Evolutionary conservation across 192 early-diverging fungal genomes (phyloP), one percentile per base, ranked within the genome.

Genomic region (Bifiguratus adelaidae): DNA sequence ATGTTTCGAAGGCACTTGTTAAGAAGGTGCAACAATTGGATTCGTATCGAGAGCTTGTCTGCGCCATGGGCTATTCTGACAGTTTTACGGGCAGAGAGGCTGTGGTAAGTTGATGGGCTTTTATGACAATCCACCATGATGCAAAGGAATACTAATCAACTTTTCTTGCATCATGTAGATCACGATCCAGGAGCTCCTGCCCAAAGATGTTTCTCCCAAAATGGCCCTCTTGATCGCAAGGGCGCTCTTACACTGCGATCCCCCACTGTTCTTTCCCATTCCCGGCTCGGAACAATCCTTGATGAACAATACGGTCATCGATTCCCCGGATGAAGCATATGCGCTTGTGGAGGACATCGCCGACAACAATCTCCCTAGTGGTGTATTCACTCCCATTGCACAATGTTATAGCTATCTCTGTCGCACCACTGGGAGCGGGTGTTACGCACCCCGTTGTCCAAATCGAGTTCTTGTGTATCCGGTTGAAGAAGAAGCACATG

Each of bases 331-430:
- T 41, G 61, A 63, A 26, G 50, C 52, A 22, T 63, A 63, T 29
- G 34, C 26, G 4, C 44, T 63, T 4, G 52, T 40, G 15, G 58
- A 67, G 25, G 53, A 63, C 12, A 32, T 22, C 1, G 56, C 56
- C 18, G 66, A 71, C 27, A 41, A 47, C 2, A 63, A 70, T 32
- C 40, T 80, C 3, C 85, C 86, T 28, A 80, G 76, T 41, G 95
- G 95, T 21, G 81, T 98, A 0, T 88, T 92, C 65, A 90, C 88
- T 1, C 74, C 81, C 25, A 66, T 95, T 33, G 83, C 92, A 0
- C 78, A 85, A 41, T 98, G 95, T 60, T 98, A 97, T 64, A 40
- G 37, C 19, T 27, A 41, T 41, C 22, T 25, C 8, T 63, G 61
- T 37, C 8, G 25, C 13, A 49, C 40, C 27, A 55, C 30, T 23